These are phyloP conservation scores for Neovahlkampfia damariscottae DNA, from an alignment of 78 protist genomes.

Conservation along the genomic window DNA sequence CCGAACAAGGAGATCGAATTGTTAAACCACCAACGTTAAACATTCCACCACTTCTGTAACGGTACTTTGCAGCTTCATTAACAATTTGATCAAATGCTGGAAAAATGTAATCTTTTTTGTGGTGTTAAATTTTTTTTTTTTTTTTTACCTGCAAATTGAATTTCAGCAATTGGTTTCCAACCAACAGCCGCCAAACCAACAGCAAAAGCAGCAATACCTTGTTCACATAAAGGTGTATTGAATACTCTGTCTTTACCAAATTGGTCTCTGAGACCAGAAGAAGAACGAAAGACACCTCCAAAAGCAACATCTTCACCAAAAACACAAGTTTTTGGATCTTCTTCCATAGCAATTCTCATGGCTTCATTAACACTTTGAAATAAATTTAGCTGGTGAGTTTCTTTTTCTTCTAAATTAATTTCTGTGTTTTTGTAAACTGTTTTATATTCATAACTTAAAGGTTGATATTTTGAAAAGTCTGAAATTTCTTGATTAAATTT, in stretches of 20 bases:
- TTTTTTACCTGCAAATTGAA: slow-evolving; percentile 71
- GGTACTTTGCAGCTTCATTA: slow-evolving; percentile 94
- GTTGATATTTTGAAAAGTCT: too few species aligned
- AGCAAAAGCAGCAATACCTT: slow-evolving; percentile 87
- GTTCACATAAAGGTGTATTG: slow-evolving; percentile 93
- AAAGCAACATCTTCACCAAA: slow-evolving; percentile 96
- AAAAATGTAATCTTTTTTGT: slow-evolving; percentile 80
- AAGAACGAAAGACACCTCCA: slow-evolving; percentile 93
- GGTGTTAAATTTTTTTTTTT: not conserved
- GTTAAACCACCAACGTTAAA: slow-evolving; percentile 78
- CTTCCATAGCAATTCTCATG: slow-evolving; percentile 52
- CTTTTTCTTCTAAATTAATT: too few species aligned
- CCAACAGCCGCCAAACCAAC: slow-evolving; percentile 87
- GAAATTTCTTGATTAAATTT: too few species aligned
- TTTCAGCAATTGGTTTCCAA: slow-evolving; percentile 84
- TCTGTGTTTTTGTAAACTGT: too few species aligned
- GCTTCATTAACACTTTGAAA: slow-evolving; percentile 64
- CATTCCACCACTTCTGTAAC: slow-evolving; percentile 78
- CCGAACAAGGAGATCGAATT: slow-evolving; percentile 83
- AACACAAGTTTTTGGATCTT: slow-evolving; percentile 32
- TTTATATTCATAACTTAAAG: too few species aligned
- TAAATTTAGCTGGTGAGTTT: slow-evolving; percentile 49
- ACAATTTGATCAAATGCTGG: slow-evolving; percentile 95
- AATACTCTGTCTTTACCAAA: slow-evolving; percentile 82
- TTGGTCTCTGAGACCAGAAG: slow-evolving; percentile 59